phyloP scores from a whole-genome alignment of 2,329 filamentous ascomycete species.

The Gnomoniopsis sp. region DNA sequence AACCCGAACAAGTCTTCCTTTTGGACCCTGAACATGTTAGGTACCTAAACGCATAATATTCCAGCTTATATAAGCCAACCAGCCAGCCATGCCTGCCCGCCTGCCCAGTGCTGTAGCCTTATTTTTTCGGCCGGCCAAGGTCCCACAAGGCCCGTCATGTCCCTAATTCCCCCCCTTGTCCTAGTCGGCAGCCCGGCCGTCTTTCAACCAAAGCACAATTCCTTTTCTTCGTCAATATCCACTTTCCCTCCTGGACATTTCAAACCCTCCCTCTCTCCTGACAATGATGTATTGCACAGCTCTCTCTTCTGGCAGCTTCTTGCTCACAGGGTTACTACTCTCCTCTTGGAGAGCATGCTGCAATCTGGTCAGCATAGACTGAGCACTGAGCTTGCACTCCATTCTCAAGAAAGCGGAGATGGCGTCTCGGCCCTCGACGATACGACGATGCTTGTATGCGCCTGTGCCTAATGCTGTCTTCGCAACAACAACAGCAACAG shows the following conservation, averaged over 20 bases:
- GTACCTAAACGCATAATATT: neutral
- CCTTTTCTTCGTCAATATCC: constrained; percentile 2
- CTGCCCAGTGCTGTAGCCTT: too few species aligned
- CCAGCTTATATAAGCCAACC: neutral
- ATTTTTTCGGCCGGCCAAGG: neutral
- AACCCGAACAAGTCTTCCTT: too few species aligned
- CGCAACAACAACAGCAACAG: neutral
- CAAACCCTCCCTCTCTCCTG: neutral
- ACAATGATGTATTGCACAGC: too few species aligned
- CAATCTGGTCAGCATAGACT: neutral
- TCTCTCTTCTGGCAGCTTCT: neutral
- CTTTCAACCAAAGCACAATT: constrained; percentile 1
- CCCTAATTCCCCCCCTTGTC: constrained; percentile 2
- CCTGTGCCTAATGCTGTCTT: neutral
- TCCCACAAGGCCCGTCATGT: constrained; percentile 5
- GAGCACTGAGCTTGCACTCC: neutral
- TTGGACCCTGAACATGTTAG: neutral
- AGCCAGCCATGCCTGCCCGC: neutral
- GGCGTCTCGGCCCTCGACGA: constrained; percentile 1
- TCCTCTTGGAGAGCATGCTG: neutral
- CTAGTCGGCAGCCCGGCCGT: neutral
- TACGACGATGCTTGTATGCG: neutral
- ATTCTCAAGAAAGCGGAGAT: neutral
- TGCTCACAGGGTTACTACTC: neutral
- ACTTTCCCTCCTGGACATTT: neutral